Conservation (phyloP, 352 stramenopile species). For the Phytophthora ohioensis region DNA sequence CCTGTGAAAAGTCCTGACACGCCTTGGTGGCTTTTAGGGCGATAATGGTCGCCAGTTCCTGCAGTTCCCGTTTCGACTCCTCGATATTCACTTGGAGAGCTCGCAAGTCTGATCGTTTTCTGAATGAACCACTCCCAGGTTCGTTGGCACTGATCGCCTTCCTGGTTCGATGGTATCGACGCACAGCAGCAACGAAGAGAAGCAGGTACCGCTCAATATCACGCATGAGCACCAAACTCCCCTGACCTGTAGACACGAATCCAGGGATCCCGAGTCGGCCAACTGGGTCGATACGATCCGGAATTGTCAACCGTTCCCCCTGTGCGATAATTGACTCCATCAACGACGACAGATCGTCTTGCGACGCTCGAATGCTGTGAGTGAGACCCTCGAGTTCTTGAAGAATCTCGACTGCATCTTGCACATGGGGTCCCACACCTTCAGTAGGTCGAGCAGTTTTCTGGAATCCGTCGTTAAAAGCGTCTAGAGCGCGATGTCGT, state of each 20-base stretch:
- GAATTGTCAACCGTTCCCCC: conserved; percentile 27
- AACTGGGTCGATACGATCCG: conserved; percentile 33
- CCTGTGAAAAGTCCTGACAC: conserved; percentile 5
- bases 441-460: conserved; percentile 15
- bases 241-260: conserved; percentile 36
- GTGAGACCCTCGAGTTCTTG: conserved; percentile 34
- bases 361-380: conserved; percentile 36
- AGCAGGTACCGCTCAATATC: conserved; percentile 45
- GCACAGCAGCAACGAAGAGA: conserved; percentile 38
- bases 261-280: conserved; percentile 38
- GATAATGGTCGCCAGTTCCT: conserved; percentile 31
- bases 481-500: conserved; percentile 21
- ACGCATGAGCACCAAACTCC: conserved; percentile 33
- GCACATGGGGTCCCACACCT: conserved; percentile 32
- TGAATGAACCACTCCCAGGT: not conserved
- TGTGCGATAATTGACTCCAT: conserved; percentile 33
- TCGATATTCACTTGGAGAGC: conserved; percentile 44
- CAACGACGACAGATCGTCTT: conserved; percentile 41
- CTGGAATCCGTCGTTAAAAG: conserved; percentile 13
- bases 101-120: conserved; percentile 29
- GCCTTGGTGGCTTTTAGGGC: conserved; percentile 14
- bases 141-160: conserved; percentile 10
- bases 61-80: conserved; percentile 42
- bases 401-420: conserved; percentile 33
- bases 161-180: conserved; percentile 39